A percentile compares a stretch with the other conserved stretches of the same genome.
Evolutionary conservation across 2,329 filamentous ascomycete genomes (phyloP).

Genomic region (Fusarium sp.): DNA sequence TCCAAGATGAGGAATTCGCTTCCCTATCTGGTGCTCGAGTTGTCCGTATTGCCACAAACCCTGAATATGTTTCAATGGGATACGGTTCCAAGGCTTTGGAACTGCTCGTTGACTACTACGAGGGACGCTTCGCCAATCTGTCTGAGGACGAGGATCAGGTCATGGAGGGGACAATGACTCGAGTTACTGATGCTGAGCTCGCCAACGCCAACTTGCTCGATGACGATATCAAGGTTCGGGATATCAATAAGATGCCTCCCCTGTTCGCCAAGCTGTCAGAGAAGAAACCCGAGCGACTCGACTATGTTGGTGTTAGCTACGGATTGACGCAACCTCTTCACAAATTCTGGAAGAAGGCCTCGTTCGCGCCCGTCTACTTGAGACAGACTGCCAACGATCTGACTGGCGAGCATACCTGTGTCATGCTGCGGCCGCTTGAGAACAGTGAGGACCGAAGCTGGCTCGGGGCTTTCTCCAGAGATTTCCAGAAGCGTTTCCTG

Average conservation of each 20-base stretch:
- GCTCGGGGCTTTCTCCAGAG: constrained; percentile 89
- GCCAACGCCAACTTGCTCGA: constrained; percentile 78
- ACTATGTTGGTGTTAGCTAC: constrained; percentile 96
- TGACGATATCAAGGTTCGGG: constrained; percentile 89
- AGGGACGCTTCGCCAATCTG: constrained; percentile 87
- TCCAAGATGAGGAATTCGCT: constrained; percentile 97
- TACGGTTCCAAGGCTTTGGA: constrained; percentile 91
- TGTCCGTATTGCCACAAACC: constrained; percentile 95
- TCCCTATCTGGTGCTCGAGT: constrained; percentile 90
- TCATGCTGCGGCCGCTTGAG: constrained; percentile 89
- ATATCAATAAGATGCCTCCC: constrained; percentile 91
- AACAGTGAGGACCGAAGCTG: constrained; percentile 76
- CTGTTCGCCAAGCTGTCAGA: constrained; percentile 90
- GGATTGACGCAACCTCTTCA: constrained; percentile 87
- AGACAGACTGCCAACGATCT: constrained; percentile 95
- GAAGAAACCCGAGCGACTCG: constrained; percentile 79
- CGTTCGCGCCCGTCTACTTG: constrained; percentile 90
- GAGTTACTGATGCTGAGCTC: constrained; percentile 85
- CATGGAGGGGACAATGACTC: constrained; percentile 72
- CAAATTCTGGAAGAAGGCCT: constrained; percentile 94
- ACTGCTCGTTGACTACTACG: constrained; percentile 90
- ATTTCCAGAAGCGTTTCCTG: constrained; percentile 95
- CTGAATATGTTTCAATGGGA: constrained; percentile 90
- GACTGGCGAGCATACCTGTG: constrained; percentile 96
- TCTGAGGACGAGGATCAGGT: constrained; percentile 72